Evolutionary conservation across 306 rosid species (phyloP).

Genomic region (Canavalia ensiformis): DNA sequence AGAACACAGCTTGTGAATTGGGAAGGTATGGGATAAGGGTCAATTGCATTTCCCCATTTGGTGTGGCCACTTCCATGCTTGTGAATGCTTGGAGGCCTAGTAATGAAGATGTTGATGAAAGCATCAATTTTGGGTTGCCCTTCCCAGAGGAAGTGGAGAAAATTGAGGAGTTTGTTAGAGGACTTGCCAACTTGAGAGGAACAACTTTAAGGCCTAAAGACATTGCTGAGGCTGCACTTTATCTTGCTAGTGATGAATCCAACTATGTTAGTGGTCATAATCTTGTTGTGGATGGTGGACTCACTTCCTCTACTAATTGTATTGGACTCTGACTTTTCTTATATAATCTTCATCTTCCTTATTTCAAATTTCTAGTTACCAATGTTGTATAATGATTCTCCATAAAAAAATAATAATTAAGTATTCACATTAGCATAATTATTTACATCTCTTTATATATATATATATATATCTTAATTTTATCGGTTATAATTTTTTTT

Average conservation of each 20-base stretch:
- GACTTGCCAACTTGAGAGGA: constrained; percentile 77
- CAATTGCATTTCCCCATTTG: constrained; percentile 90
- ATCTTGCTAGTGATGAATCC: constrained; percentile 93
- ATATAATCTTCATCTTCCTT: not conserved
- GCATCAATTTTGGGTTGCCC: constrained; percentile 61
- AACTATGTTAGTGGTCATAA: constrained; percentile 94
- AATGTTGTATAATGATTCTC: constrained; percentile 21
- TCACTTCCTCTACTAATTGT: constrained; percentile 83
- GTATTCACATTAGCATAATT: too few species aligned
- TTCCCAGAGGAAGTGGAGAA: constrained; percentile 68
- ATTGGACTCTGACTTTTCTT: constrained; percentile 57
- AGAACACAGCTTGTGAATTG: constrained; percentile 83
- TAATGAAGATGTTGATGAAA: constrained; percentile 42
- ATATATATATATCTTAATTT: not conserved
- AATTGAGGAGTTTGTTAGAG: constrained; percentile 87
- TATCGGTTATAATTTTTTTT: too few species aligned
- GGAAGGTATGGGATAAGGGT: constrained; percentile 84
- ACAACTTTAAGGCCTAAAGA: constrained; percentile 72
- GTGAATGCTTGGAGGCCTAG: constrained; percentile 74
- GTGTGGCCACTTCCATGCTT: constrained; percentile 91
- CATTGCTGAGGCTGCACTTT: constrained; percentile 92
- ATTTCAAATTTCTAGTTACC: not conserved
- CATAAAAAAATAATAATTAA: not conserved
- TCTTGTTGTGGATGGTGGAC: constrained; percentile 92
- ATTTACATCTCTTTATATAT: not conserved